Percentiles rank a stretch among this genome's conserved stretches.
phyloP scores from a whole-genome alignment of 2,329 filamentous ascomycete genomes.

The Colletotrichum musicola region DNA sequence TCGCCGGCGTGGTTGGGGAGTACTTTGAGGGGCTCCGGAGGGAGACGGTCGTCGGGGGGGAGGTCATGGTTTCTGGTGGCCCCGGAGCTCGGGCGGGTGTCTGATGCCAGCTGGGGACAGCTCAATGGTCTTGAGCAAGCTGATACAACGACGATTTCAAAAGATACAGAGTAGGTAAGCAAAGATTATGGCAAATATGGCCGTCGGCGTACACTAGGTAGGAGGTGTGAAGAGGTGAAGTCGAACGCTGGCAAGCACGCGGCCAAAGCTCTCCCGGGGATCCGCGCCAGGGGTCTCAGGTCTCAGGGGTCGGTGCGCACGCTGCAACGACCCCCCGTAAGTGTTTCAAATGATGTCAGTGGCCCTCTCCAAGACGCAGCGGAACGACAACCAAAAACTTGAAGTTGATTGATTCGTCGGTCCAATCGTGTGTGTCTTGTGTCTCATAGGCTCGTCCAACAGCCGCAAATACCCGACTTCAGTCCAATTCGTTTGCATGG shows the following conservation, averaged over 20 bases:
- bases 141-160: neutral
- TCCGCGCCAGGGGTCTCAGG: slow-evolving; percentile 29
- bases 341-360: slow-evolving; percentile 39
- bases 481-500: neutral
- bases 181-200: neutral
- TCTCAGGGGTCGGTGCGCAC: neutral
- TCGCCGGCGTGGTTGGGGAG: slow-evolving; percentile 42
- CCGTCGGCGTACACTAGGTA: neutral
- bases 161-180: no score
- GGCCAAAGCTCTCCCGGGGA: slow-evolving; percentile 52
- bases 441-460: slow-evolving; percentile 7
- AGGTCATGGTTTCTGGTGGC: slow-evolving; percentile 25
- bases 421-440: neutral
- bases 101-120: neutral
- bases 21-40: slow-evolving; percentile 63
- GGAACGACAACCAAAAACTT: neutral
- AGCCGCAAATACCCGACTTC: slow-evolving; percentile 28
- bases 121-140: neutral
- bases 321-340: neutral
- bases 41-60: slow-evolving; percentile 28
- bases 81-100: neutral
- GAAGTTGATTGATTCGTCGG: slow-evolving; percentile 10
- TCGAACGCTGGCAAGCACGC: slow-evolving; percentile 15
- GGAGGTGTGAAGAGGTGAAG: neutral
- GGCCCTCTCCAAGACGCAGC: neutral